These are phyloP conservation scores for Naganishia onofrii DNA, from an alignment of 768 basidiomycete species.

Conservation along the genomic window DNA sequence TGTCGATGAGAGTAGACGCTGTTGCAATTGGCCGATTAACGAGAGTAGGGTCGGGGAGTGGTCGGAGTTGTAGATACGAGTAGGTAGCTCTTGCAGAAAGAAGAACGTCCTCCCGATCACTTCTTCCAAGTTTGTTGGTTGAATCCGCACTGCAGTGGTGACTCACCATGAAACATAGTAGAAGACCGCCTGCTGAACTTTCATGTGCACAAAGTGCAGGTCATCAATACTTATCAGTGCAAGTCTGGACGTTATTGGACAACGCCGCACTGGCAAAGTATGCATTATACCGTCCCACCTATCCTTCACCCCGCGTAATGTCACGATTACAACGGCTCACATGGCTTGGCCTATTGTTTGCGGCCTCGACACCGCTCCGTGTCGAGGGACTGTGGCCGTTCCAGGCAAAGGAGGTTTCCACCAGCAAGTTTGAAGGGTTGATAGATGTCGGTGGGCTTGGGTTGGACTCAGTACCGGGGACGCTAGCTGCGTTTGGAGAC, in stretches of 20 bases:
- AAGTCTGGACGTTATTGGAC: no score
- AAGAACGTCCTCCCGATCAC: background rate
- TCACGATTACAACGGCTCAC: background rate
- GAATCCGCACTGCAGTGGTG: background rate
- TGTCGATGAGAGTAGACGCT: no score
- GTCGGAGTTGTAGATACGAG: no score
- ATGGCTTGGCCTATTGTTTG: background rate
- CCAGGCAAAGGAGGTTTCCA: slow-evolving; percentile 62
- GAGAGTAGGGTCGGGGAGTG: no score
- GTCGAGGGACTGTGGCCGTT: slow-evolving; percentile 65
- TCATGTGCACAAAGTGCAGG: background rate
- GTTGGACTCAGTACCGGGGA: slow-evolving; percentile 62
- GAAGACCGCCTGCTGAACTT: background rate
- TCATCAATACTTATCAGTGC: no score
- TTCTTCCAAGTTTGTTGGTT: background rate
- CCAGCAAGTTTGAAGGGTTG: slow-evolving; percentile 60
- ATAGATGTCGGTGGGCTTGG: slow-evolving; percentile 78
- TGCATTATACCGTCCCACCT: background rate
- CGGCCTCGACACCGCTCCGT: background rate
- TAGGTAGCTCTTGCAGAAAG: no score
- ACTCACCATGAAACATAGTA: slow-evolving; percentile 19
- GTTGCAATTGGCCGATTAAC: no score
- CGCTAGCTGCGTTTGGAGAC: slow-evolving; percentile 87
- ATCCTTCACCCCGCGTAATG: background rate
- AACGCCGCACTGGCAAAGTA: background rate